Conservation (phyloP, 371 early-diverging fungal species). For the Circinella umbellata region DNA sequence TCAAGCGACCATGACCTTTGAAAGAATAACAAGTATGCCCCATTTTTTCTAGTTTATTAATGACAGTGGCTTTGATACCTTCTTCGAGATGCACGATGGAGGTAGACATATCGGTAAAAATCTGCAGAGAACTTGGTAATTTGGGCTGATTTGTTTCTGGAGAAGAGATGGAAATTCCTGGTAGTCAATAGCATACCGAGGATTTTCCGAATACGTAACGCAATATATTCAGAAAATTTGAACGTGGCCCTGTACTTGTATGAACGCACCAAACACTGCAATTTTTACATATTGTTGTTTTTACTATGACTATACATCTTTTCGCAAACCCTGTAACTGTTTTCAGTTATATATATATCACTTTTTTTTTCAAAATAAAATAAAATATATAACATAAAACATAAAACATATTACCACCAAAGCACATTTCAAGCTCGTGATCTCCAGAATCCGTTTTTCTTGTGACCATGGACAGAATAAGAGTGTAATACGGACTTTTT, state of each 20-base stretch:
- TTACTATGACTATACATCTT: too few species aligned
- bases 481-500: slow-evolving; percentile 86
- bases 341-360: not conserved
- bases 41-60: slow-evolving; percentile 51
- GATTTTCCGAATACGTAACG: slow-evolving; percentile 56
- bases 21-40: slow-evolving; percentile 63
- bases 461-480: slow-evolving; percentile 77
- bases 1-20: slow-evolving; percentile 39
- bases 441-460: slow-evolving; percentile 28
- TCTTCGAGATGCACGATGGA: slow-evolving; percentile 67
- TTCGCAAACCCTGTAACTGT: too few species aligned
- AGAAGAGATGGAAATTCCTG: slow-evolving; percentile 66
- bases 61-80: slow-evolving; percentile 48
- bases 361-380: too few species aligned
- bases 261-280: slow-evolving; percentile 57
- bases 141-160: slow-evolving; percentile 13
- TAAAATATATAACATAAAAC: too few species aligned
- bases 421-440: slow-evolving; percentile 54
- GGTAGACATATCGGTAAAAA: slow-evolving; percentile 35
- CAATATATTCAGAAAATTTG: slow-evolving; percentile 77
- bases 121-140: slow-evolving; percentile 25
- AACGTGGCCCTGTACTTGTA: slow-evolving; percentile 87
- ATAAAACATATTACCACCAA: slow-evolving; percentile 41
- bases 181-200: slow-evolving; percentile 77
- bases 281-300: not conserved